Base-by-base conservation (phyloP, 2,329 filamentous ascomycete species). In the Calonectria ilicicola region DNA sequence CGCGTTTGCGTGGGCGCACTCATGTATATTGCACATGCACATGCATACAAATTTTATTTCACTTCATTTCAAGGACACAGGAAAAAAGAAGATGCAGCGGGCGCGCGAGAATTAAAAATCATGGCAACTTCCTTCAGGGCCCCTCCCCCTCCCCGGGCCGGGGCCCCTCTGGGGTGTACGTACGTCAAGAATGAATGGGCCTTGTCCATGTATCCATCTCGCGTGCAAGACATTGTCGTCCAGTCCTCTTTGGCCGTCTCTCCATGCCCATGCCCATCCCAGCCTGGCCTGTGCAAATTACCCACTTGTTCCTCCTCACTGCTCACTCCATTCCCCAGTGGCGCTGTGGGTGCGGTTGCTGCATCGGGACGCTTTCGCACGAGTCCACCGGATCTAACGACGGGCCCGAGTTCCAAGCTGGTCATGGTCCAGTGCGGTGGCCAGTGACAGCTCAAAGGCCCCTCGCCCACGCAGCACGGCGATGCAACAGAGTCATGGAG, bases 321-420 rank as follows among this genome's bases (percentile, higher is more conserved):
- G 44, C 47, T 69, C 60, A 56, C 60, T 65, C 60, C 60, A 65
- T 58, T 49, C 32, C 32, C 60, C 46, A 66, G 69, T 71, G 69
- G 69, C 64, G 69, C 29, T 71, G 69, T 71, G 69, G 69, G 51
- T 71, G 64, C 35, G 7, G 35, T 62, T 64, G 47, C 69, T 71
- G 64, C 35, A 71, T 71, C 69, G 64, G 69, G 64, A 67, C 35
- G 64, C 46, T 67, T 65, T 71, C 64, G 64, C 69, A 67, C 69
- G 64, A 71, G 64, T 71, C 53, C 67, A 64, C 69, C 69, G 69
- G 64, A 71, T 71, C 69, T 71, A 71, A 71, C 64, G 53, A 68
- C 69, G 69, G 64, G 69, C 56, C 69, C 56, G 64, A 66, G 64
- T 67, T 63, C 62, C 68, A 70, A 66, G 40, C 40, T 66, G 58